Base-by-base conservation (phyloP, 2,329 filamentous ascomycete genomes). In the Hypoxylon sp. region DNA sequence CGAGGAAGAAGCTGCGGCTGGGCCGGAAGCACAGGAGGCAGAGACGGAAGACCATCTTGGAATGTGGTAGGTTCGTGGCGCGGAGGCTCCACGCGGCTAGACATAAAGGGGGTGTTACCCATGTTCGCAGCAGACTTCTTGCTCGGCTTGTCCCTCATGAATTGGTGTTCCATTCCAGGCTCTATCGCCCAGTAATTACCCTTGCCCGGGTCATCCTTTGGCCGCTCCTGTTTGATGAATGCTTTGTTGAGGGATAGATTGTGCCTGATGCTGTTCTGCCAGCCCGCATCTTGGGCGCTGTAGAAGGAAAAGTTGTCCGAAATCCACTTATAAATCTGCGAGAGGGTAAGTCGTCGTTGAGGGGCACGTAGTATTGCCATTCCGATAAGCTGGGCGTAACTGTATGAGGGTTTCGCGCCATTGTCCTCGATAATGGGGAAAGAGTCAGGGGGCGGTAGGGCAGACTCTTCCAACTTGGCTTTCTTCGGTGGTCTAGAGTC, bases 241-340 rank as follows among this genome's bases (percentile, higher is more conserved):
- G 92, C 93, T 81, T 98, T 98, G 84, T 97, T 97, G 45, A 99
- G 84, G 75, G 94, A 97, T 32, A 99, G 88, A 73, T 99, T 99
- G 80, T 99, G 96, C 32, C 96, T 91, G 77, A 99, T 99, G 81
- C 96, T 98, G 79, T 99, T 99, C 80, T 98, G 95, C 96, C 96
- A 99, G 68, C 96, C 95, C 9, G 92, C 89, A 73, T 97, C 93
- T 59, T 90, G 87, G 44, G 89, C 87, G 71, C 87, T 90, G 82
- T 98, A 99, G 80, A 95, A 97, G 4, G 87, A 89, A 77, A 92
- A 98, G 16, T 91, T 94, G 77, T 96, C 93, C n/a, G 93, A 96
- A 73, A 99, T 98, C 95, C 96, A 99, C 77, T 97, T 97, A 85
- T 98, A 99, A 72, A 99, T 99, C 78, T 97, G 93, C 24, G 93